Base-by-base conservation (phyloP, 2,329 filamentous ascomycete genomes). In the Neocucurbitaria cava region DNA sequence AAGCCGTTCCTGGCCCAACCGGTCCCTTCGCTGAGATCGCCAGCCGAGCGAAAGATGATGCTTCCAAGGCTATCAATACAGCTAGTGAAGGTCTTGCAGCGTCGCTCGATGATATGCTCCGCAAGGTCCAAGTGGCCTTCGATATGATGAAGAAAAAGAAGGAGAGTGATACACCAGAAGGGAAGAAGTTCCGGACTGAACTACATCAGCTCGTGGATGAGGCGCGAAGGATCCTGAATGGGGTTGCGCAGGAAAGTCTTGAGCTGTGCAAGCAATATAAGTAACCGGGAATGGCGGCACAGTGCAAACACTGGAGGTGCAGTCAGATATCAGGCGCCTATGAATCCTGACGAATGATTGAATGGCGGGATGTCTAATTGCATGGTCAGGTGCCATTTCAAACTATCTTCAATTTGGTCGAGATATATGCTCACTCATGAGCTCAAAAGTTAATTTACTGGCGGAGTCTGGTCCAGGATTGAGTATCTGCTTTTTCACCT, bases 181-280 rank as follows among this genome's bases (percentile, higher is more conserved):
- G 49, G 8, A 47, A 52, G 41, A 40, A 41, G 24, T 62, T 62
- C 35, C 52, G 56, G 13, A 39, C 24, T 13, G 48, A 51, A 13
- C 30, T 62, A 18, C 40, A 49, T 20, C 20, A 43, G 5, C 17
- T 62, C 47, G 49, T 57, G 5, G 44, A 17, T 8, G 49, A 52
- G 9, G 49, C 59, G 10, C 33, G 30, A 23, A 48, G 33, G 28
- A 46, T 59, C 13, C 20, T 62, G 20, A 24, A 57, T 2, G 50
- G 56, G 1, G 28, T 49, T 28, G 48, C 42, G 8, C 28, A 18
- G 13, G 46, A 55, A 43, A 48, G 38, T 35, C 23, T 61, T 36
- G 55, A 61, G 1, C 36, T 39, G 30, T 61, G 58, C 44, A 53
- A 51, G 31, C 17, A 47, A 46, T 47, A 47, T 21, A 57, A 50